Percentiles rank a stretch among this genome's conserved stretches.
These are phyloP conservation scores for Evernia prunastri DNA, from an alignment of 495 filamentous ascomycete genomes.

Conservation along the genomic window DNA sequence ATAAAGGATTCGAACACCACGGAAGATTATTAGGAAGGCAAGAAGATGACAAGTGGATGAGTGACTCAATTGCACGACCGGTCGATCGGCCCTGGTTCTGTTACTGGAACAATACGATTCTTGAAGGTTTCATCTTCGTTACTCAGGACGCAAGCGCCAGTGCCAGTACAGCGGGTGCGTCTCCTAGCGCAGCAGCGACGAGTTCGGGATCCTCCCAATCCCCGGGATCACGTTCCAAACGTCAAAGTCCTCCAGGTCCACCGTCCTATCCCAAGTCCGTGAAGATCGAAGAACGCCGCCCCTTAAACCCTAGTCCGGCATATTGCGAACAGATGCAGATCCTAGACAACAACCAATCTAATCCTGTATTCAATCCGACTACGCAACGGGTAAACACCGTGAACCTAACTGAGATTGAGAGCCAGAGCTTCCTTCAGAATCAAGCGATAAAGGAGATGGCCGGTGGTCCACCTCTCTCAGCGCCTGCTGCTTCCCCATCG, in stretches of 20 bases:
- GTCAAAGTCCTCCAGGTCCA: slow-evolving; percentile 10
- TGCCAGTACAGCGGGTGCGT: slow-evolving; percentile 5
- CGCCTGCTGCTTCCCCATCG: background rate
- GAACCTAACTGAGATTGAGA: slow-evolving; percentile 53
- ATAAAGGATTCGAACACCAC: slow-evolving; percentile 13
- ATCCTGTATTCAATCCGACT: slow-evolving; percentile 33
- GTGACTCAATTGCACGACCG: slow-evolving; percentile 38
- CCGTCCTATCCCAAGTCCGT: slow-evolving; percentile 62
- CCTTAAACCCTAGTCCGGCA: slow-evolving; percentile 37
- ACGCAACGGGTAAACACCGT: slow-evolving; percentile 45
- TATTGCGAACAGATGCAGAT: slow-evolving; percentile 72
- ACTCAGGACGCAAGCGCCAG: slow-evolving; percentile 25
- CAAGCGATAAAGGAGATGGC: background rate
- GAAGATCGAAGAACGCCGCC: slow-evolving; percentile 73
- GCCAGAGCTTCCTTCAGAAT: slow-evolving; percentile 25
- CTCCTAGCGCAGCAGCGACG: slow-evolving; percentile 18
- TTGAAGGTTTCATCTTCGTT: slow-evolving; percentile 75
- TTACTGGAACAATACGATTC: slow-evolving; percentile 73
- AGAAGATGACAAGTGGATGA: slow-evolving; percentile 34
- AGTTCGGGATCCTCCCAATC: slow-evolving; percentile 4
- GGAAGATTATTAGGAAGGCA: slow-evolving; percentile 6
- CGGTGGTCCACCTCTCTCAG: background rate
- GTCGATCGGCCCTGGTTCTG: slow-evolving; percentile 81
- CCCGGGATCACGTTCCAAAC: slow-evolving; percentile 13
- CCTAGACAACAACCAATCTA: slow-evolving; percentile 41